A percentile compares a stretch with the other conserved stretches of the same genome.
These are phyloP conservation scores for Kodamaea kaohsiungensis DNA, from an alignment of 805 yeast species.

Conservation along the genomic window DNA sequence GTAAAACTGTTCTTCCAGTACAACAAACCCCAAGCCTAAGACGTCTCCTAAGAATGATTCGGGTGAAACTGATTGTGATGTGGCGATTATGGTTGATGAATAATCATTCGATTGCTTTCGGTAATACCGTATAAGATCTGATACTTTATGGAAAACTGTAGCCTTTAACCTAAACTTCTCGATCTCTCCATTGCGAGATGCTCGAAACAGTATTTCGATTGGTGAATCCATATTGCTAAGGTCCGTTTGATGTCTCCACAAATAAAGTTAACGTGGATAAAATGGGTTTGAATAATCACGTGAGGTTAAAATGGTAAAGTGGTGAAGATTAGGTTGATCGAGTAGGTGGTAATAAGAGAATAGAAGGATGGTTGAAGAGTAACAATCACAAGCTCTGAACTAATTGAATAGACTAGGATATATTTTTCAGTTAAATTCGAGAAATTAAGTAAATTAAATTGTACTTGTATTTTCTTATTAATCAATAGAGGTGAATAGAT, in stretches of 20 bases:
- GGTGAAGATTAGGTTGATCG: too few species aligned
- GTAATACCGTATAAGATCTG: slow-evolving; percentile 2
- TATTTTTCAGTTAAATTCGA: too few species aligned
- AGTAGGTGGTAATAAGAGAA: too few species aligned
- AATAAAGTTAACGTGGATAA: neutral
- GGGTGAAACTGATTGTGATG: neutral
- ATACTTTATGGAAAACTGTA: slow-evolving; percentile 3
- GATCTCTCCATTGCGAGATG: slow-evolving; percentile 7
- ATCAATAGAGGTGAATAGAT: too few species aligned
- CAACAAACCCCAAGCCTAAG: neutral
- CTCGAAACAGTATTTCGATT: slow-evolving; percentile 16
- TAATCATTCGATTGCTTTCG: slow-evolving; percentile 2
- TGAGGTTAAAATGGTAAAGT: neutral
- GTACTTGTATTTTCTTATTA: too few species aligned
- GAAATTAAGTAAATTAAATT: too few species aligned
- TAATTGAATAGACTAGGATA: too few species aligned
- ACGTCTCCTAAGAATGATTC: neutral
- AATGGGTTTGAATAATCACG: neutral
- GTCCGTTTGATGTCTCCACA: neutral
- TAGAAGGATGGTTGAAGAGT: too few species aligned
- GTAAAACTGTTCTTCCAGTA: neutral
- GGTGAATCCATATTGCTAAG: slow-evolving; percentile 21
- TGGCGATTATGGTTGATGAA: neutral
- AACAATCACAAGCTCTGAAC: too few species aligned
- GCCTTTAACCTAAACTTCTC: slow-evolving; percentile 2